Conservation (phyloP, 2,329 filamentous ascomycete species). For the Fusarium mundagurra region DNA sequence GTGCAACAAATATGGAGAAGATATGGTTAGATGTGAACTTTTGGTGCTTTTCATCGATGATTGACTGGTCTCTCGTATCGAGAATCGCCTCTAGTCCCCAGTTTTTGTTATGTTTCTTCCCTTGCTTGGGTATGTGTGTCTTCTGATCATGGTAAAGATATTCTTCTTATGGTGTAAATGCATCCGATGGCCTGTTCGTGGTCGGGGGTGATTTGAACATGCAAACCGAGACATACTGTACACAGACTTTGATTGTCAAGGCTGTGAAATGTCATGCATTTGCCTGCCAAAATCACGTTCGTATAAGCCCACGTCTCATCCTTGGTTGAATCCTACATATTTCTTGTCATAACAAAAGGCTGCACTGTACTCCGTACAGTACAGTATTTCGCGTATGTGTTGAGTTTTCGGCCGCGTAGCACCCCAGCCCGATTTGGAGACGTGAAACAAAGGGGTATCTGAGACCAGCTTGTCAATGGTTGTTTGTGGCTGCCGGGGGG, state of each 20-base stretch:
- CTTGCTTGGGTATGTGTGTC: slow-evolving; percentile 5
- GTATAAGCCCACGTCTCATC: slow-evolving; percentile 10
- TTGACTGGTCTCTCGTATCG: slow-evolving; percentile 22
- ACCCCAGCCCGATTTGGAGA: slow-evolving; percentile 38
- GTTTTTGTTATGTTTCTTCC: slow-evolving; percentile 23
- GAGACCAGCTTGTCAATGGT: slow-evolving; percentile 31
- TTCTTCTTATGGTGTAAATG: slow-evolving; percentile 2
- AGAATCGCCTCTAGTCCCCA: slow-evolving; percentile 1
- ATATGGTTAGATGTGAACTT: slow-evolving; percentile 10
- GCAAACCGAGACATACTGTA: not conserved
- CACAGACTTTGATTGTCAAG: not conserved
- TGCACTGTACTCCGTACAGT: slow-evolving; percentile 2
- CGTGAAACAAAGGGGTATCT: slow-evolving; percentile 39
- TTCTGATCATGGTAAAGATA: slow-evolving; percentile 14
- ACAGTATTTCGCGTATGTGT: slow-evolving; percentile 6
- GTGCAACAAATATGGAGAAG: slow-evolving; percentile 30
- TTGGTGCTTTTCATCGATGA: slow-evolving; percentile 5
- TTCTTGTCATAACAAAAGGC: slow-evolving; percentile 1
- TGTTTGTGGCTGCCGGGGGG: slow-evolving; percentile 35
- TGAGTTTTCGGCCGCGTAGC: slow-evolving; percentile 27
- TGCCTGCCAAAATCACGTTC: not conserved
- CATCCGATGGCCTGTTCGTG: slow-evolving; percentile 12
- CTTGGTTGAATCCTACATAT: slow-evolving; percentile 12
- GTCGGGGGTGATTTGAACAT: not conserved
- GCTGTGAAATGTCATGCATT: slow-evolving; percentile 24